Evolutionary conservation across 192 early-diverging fungal genomes (phyloP).

Genomic region (Pilaira anomala): DNA sequence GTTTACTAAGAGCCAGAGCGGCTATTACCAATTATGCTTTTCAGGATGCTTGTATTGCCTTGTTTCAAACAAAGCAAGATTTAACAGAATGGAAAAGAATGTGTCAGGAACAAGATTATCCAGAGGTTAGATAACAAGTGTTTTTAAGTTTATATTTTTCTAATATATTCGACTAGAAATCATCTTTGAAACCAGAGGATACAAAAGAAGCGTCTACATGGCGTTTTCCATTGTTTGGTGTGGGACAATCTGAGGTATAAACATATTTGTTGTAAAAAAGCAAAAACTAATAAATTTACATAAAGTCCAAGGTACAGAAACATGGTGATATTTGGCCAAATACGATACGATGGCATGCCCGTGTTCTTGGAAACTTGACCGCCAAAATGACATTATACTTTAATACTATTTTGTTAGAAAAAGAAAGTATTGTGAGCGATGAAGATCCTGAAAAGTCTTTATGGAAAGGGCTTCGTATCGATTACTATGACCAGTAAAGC

Average conservation of each 20-base stretch:
- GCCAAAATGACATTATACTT: conserved; percentile 54
- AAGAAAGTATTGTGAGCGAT: conserved; percentile 41
- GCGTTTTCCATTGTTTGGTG: conserved; percentile 7
- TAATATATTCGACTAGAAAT: conserved; percentile 20
- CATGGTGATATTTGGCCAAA: conserved; percentile 38
- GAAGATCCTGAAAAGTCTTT: conserved; percentile 38
- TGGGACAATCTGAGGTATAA: conserved; percentile 13
- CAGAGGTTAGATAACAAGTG: conserved; percentile 27
- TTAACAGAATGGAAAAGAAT: conserved; percentile 43
- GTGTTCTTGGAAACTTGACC: conserved; percentile 43
- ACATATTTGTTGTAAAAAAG: neutral
- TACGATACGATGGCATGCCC: conserved; percentile 41
- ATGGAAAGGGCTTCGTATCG: conserved; percentile 44
- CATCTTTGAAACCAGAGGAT: conserved; percentile 20
- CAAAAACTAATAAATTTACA: neutral
- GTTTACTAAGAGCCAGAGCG: conserved; percentile 30
- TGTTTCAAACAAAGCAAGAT: conserved; percentile 34
- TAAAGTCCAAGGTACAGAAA: conserved; percentile 27
- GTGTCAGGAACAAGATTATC: conserved; percentile 44
- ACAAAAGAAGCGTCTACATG: conserved; percentile 14
- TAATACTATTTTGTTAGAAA: conserved; percentile 43
- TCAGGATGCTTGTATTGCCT: conserved; percentile 41
- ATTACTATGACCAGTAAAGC: conserved; percentile 49
- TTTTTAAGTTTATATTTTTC: neutral
- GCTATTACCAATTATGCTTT: conserved; percentile 46